Evolutionary conservation across 2,329 filamentous ascomycete genomes (phyloP), one percentile per base, ranked within the genome.

Genomic region (Mariannaea elegans): DNA sequence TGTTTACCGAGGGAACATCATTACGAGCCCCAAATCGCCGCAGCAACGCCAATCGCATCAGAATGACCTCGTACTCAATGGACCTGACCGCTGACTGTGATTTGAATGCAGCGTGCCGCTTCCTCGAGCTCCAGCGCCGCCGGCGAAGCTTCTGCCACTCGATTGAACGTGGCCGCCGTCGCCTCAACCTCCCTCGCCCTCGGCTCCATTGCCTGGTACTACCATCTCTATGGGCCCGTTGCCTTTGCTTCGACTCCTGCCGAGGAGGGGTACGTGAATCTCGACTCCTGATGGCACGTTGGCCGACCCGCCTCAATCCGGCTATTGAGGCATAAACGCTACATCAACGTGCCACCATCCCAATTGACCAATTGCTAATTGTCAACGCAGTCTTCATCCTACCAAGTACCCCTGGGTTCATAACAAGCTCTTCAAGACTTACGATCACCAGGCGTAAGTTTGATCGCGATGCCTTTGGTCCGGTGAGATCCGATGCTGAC

Each of bases 331-430:
- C 74, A 76, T 76, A 74, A 75, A 73, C 57, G 60, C 65, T 65
- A 42, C 61, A 53, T 41, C 53, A 23, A 52, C 48, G 60, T 68
- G 41, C 52, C 52, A 61, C 56, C 50, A 51, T 55, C 48, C 58
- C 44, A 58, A 42, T 49, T 42, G 54, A 41, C 45, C 59, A 60
- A 62, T 65, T 62, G 63, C 76, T 77, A 65, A 76, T 68, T 51
- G 42, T 14, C 44, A 56, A 53, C 36, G 57, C 74, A 99, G 95
- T 83, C 88, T 99, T 70, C 95, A 99, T 81, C 79, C 95, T 69
- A 91, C 94, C 65, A 81, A 89, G 73, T 98, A 98, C 81, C 95
- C 95, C 65, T 99, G 95, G 95, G 94, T 95, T 74, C 95, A 99
- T 81, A 77, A 88, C 76, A 90, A 95, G 82, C 93, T 90, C 86